Base-by-base conservation (phyloP, 176 grass and related monocot species). In the Chloris gayana region DNA sequence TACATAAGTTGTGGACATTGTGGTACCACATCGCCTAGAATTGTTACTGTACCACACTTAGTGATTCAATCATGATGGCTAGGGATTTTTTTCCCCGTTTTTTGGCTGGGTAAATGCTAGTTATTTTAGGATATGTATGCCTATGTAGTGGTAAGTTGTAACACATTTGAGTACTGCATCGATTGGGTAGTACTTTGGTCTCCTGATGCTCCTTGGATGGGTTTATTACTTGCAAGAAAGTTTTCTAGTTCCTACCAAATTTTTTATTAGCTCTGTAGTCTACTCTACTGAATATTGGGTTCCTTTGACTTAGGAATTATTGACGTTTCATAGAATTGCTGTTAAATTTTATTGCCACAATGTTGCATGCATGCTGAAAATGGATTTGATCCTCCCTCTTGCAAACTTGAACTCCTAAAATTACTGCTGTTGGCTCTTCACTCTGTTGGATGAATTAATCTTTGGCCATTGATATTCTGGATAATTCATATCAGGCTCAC, bases 121-220 rank as follows among this genome's bases (percentile, higher is more conserved):
- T 41, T 62, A 8, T 73, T 58, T 9, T 34, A 21, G 70, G 59
- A 76, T 72, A 2, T 63, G 30, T 68, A 15, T 14, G 41, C 50
- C 24, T 25, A 32, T 39, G 12, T 53, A 37, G 33, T 79, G n/a
- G 22, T 49, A 32, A 30, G 30, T 24, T 74, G 67, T 87, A 33
- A 27, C 45, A 62, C 24, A 15, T 60, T 17, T 31, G 22, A 46
- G 17, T 38, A 9, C 24, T 15, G 42, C 26, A 27, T 67, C 12
- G 64, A 80, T 73, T 73, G 15, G 4, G 74, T 67, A 38, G 24
- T 86, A 70, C 49, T 74, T 30, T 24, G 1, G 31, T 38, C 73
- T 74, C n/a, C 31, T 3, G 42, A 22, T 67, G 42, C 34, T 69
- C 32, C 24, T 74, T 32, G 31, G 32, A 38, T 74, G 25, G 67